phyloP scores from a whole-genome alignment of 768 basidiomycete genomes.

The Tephrocybe rancida region DNA sequence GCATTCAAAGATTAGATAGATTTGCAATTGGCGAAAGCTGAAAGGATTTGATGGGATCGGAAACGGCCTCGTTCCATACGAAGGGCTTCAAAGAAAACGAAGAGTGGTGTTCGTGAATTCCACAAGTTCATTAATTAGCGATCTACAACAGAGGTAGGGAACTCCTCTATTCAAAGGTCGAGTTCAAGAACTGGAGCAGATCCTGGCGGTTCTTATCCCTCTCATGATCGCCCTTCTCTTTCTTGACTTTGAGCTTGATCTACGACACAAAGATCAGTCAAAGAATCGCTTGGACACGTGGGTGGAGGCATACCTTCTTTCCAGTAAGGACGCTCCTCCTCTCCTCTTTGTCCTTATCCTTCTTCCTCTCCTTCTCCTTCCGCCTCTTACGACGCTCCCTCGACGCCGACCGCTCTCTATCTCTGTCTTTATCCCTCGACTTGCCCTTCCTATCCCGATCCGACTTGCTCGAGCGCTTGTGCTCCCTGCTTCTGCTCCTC shows the following conservation, averaged over 20 bases:
- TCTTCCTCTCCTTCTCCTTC: slow-evolving; percentile 17
- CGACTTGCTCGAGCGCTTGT: neutral
- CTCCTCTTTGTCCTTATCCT: slow-evolving; percentile 18
- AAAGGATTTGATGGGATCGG: no score
- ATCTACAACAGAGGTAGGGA: no score
- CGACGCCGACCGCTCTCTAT: slow-evolving; percentile 13
- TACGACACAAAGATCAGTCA: neutral
- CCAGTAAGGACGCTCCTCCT: slow-evolving; percentile 23
- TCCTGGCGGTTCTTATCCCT: slow-evolving; percentile 23
- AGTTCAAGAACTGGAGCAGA: slow-evolving; percentile 22
- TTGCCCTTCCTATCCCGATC: slow-evolving; percentile 7
- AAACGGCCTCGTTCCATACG: no score
- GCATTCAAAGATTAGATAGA: no score
- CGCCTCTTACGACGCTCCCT: slow-evolving; percentile 17
- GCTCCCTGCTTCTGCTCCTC: slow-evolving; percentile 10
- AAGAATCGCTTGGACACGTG: neutral
- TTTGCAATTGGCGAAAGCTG: no score
- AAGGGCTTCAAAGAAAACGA: no score
- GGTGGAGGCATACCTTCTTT: slow-evolving; percentile 17
- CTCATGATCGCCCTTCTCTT: slow-evolving; percentile 25
- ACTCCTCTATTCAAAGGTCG: slow-evolving; percentile 18
- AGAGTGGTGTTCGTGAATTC: no score
- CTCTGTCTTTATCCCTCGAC: slow-evolving; percentile 7
- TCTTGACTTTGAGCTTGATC: slow-evolving; percentile 27
- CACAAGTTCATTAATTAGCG: no score